A percentile compares a stretch with the other conserved stretches of the same genome.
phyloP scores from a whole-genome alignment of 495 filamentous ascomycete species.

The Filosporella fistucella region DNA sequence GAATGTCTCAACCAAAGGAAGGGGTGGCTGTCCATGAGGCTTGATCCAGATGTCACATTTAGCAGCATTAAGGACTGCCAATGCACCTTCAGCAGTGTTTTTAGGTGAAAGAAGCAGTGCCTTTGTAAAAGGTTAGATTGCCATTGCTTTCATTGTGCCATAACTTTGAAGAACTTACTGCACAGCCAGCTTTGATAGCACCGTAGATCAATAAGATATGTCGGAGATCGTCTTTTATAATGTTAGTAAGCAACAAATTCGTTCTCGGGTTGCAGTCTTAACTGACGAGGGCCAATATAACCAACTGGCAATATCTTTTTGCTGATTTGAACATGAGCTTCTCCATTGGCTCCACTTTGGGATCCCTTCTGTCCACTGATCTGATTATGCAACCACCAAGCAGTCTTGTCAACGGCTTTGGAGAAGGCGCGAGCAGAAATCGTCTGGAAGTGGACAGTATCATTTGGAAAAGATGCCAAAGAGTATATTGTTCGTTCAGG shows the following conservation, averaged over 20 bases:
- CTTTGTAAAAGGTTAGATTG: slow-evolving; percentile 2
- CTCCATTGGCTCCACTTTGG: not conserved
- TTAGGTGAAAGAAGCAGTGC: slow-evolving; percentile 35
- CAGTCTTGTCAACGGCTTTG: slow-evolving; percentile 23
- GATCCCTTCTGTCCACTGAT: slow-evolving; percentile 1
- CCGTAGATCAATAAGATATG: slow-evolving; percentile 21
- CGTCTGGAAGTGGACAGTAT: not conserved
- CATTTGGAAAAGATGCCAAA: slow-evolving; percentile 5
- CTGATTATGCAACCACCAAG: slow-evolving; percentile 20
- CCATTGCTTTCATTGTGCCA: not conserved
- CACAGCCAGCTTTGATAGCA: slow-evolving; percentile 24
- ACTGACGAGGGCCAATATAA: slow-evolving; percentile 25
- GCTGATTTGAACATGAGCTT: slow-evolving; percentile 1
- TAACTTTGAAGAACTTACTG: slow-evolving; percentile 16
- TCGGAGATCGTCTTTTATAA: slow-evolving; percentile 18
- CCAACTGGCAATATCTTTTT: slow-evolving; percentile 10
- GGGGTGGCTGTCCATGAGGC: not conserved
- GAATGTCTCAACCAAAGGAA: not conserved
- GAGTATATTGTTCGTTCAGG: slow-evolving; percentile 23
- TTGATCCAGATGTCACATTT: slow-evolving; percentile 28
- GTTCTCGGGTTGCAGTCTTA: not conserved
- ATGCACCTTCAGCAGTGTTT: slow-evolving; percentile 39
- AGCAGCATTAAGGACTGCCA: slow-evolving; percentile 37
- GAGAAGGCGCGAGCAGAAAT: slow-evolving; percentile 16
- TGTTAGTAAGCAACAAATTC: not conserved